Base-by-base conservation (phyloP, 2,329 filamentous ascomycete species). In the Hymenotorrendiella dingleyae region DNA sequence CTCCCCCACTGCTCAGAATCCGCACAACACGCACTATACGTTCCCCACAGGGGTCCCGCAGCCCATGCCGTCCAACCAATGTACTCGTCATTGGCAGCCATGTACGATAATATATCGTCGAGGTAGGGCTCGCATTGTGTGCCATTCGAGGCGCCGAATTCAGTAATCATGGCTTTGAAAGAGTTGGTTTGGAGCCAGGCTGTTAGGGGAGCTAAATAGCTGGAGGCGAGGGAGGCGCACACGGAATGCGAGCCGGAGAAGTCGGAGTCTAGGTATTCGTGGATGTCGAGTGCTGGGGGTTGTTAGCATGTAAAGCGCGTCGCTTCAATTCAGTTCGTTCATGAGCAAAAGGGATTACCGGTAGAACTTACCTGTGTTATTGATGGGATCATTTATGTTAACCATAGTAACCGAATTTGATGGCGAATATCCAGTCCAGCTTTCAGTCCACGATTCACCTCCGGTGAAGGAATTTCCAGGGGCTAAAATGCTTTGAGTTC, bases 61-160 rank as follows among this genome's bases (percentile, higher is more conserved):
- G 70, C 66, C 70, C 69, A 73, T 3, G 69, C 69, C 0, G 70
- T 71, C 70, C 70, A 73, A 3, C 71, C 70, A 34, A 73, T 71
- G 47, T 69, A 72, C 49, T 65, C 66, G 1, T 64, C 57, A 47
- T 72, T 70, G n/a, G 62, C 44, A 20, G 64, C 59, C 64, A 74
- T 70, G 53, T 71, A 70, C 39, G 67, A 64, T 11, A 73, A 45
- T 6, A 71, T 65, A 22, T 64, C 61, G 10, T 58, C 56, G 4
- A 73, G 61, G 55, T 70, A 69, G 3, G 53, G 48, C 1, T 55
- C 61, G 46, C 67, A 68, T 34, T 62, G 63, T 1, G 68, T 69
- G 27, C 67, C 66, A 48, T 70, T 70, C 6, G 62, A 58, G 4
- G 65, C 69, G 34, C 71, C 70, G 47, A 73, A 73, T 48, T 73